Conservation (phyloP, 306 rosid species). For the Glycyrrhiza uralensis region DNA sequence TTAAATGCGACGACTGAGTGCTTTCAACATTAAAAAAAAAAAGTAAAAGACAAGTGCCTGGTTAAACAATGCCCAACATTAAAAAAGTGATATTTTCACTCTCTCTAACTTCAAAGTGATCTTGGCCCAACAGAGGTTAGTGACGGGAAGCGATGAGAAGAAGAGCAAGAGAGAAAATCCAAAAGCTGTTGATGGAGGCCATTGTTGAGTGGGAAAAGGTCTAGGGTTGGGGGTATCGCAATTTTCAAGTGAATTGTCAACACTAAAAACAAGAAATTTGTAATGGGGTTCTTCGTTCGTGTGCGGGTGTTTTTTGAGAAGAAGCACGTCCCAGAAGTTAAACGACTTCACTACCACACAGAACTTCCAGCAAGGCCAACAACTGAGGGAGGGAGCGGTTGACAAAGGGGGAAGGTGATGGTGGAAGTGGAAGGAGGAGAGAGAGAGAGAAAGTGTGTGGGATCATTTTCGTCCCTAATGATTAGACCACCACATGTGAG, state of each 20-base stretch:
- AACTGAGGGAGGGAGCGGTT: too few species aligned
- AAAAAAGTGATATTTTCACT: neutral
- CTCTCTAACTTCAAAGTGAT: neutral
- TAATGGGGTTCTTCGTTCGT: neutral
- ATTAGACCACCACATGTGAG: too few species aligned
- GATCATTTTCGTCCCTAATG: too few species aligned
- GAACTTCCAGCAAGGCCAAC: too few species aligned
- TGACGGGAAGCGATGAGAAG: conserved; percentile 72
- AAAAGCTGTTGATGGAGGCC: conserved; percentile 43
- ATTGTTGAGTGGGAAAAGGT: too few species aligned
- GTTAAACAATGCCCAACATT: neutral
- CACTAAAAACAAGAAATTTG: conserved; percentile 11
- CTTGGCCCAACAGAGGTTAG: neutral
- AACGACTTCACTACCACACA: neutral
- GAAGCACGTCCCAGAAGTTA: neutral
- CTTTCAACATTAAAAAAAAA: too few species aligned
- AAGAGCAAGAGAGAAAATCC: conserved; percentile 60
- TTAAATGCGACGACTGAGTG: neutral
- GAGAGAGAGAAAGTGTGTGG: too few species aligned
- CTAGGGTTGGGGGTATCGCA: neutral
- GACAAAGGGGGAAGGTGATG: too few species aligned
- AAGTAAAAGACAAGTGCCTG: neutral
- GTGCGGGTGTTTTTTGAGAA: neutral
- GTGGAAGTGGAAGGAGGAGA: too few species aligned
- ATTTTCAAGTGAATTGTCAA: conserved; percentile 9